Evolutionary conservation across 305 asterid species (phyloP).

Genomic region (Fraxinus sp.): DNA sequence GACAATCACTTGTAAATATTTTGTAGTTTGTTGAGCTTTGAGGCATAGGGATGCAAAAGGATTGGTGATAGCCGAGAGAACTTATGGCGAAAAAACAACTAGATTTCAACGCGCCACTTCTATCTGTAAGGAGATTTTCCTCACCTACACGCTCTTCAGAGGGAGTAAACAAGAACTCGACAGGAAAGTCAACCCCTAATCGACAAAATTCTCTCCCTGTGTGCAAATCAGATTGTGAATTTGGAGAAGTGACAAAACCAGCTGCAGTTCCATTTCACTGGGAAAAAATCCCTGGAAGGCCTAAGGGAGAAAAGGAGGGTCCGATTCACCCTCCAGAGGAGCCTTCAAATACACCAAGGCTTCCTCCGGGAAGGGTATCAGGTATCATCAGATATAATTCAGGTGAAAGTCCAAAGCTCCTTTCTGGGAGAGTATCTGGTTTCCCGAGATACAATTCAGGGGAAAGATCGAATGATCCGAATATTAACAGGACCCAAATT

Average conservation of each 20-base stretch:
- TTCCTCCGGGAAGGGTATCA: conserved; percentile 44
- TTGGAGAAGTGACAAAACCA: conserved; percentile 59
- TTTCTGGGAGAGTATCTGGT: conserved; percentile 54
- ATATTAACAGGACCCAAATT: conserved; percentile 37
- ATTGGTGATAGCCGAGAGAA: conserved; percentile 3
- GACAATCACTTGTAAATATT: background rate
- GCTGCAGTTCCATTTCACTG: conserved; percentile 81
- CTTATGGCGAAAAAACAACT: conserved; percentile 72
- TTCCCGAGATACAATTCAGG: conserved; percentile 46
- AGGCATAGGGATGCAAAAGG: conserved; percentile 13
- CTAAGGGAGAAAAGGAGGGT: conserved; percentile 44
- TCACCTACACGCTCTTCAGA: conserved; percentile 45
- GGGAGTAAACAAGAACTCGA: conserved; percentile 32
- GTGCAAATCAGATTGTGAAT: conserved; percentile 41
- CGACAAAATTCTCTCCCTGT: conserved; percentile 57
- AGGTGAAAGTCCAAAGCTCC: conserved; percentile 40
- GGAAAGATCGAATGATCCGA: conserved; percentile 48
- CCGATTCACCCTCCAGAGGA: conserved; percentile 41
- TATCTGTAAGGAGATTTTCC: conserved; percentile 61
- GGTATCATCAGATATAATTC: conserved; percentile 40
- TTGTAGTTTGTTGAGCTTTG: conserved; percentile 15
- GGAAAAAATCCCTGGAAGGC: conserved; percentile 80
- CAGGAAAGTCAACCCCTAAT: conserved; percentile 36
- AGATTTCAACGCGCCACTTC: conserved; percentile 73
- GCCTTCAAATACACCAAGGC: conserved; percentile 56